phyloP scores from a whole-genome alignment of 371 early-diverging fungal genomes.

The Actinomucor elegans region DNA sequence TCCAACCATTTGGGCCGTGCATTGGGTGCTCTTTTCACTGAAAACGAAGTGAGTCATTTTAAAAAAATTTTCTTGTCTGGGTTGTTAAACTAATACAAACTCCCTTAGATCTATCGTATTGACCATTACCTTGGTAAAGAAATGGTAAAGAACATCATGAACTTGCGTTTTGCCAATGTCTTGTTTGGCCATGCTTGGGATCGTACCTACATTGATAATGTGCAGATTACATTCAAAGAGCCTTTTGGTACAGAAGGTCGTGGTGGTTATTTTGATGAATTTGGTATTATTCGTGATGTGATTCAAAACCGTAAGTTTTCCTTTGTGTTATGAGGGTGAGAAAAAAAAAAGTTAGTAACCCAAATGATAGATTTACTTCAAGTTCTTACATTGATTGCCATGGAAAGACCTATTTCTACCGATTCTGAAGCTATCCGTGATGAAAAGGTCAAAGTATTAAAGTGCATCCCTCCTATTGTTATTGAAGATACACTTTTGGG shows the following conservation, averaged over 20 bases:
- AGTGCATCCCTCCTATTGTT: slow-evolving; percentile 74
- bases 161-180: slow-evolving; percentile 92
- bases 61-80: neutral
- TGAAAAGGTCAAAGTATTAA: slow-evolving; percentile 89
- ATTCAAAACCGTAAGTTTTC: slow-evolving; percentile 95
- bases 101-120: slow-evolving; percentile 89
- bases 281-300: slow-evolving; percentile 99
- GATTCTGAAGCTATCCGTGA: slow-evolving; percentile 91
- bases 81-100: neutral
- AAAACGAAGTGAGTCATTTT: slow-evolving; percentile 65
- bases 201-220: slow-evolving; percentile 84
- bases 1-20: slow-evolving; percentile 69
- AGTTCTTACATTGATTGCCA: slow-evolving; percentile 88
- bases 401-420: slow-evolving; percentile 86
- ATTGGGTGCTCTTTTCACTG: slow-evolving; percentile 75
- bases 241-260: slow-evolving; percentile 98
- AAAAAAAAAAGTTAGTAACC: neutral
- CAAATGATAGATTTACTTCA: slow-evolving; percentile 73
- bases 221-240: slow-evolving; percentile 99
- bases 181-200: slow-evolving; percentile 94
- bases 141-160: slow-evolving; percentile 98
- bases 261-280: slow-evolving; percentile 99
- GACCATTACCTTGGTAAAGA: slow-evolving; percentile 99
- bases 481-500: slow-evolving; percentile 84
- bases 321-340: neutral